These are phyloP conservation scores for Aureobasidium sp. DNA, from an alignment of 2,329 filamentous ascomycete species.

Conservation along the genomic window DNA sequence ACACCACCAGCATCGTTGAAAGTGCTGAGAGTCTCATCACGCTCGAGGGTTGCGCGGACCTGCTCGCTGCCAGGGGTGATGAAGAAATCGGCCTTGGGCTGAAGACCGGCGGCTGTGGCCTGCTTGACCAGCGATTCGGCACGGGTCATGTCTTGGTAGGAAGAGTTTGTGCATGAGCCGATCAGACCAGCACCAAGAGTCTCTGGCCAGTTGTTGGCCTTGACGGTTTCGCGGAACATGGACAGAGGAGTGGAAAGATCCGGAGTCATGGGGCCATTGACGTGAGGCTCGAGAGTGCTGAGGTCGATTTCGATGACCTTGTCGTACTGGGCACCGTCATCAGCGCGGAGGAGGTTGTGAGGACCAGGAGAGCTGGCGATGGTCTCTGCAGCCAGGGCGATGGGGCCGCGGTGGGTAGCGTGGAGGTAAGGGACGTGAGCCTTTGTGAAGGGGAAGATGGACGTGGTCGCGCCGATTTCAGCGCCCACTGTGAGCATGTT, in stretches of 20 bases:
- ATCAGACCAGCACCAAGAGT: constrained; percentile 89
- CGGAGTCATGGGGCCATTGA: constrained; percentile 95
- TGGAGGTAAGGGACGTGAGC: constrained; percentile 78
- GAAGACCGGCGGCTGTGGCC: constrained; percentile 77
- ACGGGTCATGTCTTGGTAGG: constrained; percentile 97
- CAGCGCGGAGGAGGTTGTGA: constrained; percentile 63
- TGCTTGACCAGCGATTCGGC: constrained; percentile 90
- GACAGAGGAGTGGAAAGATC: constrained; percentile 90
- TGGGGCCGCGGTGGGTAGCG: constrained; percentile 67
- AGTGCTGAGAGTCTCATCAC: constrained; percentile 76
- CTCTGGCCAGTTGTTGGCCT: constrained; percentile 80
- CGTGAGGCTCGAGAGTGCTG: constrained; percentile 81
- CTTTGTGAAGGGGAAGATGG: constrained; percentile 83
- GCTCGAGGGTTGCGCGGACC: constrained; percentile 85
- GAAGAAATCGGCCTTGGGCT: constrained; percentile 85
- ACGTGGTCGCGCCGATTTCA: constrained; percentile 92
- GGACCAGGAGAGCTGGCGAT: constrained; percentile 50
- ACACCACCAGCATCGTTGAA: constrained; percentile 81
- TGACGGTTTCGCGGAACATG: constrained; percentile 74
- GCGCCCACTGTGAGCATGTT: constrained; percentile 61
- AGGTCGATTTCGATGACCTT: constrained; percentile 85
- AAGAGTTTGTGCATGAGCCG: constrained; percentile 97
- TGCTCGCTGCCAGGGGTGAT: constrained; percentile 95
- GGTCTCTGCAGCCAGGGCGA: constrained; percentile 57
- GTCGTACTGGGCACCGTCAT: constrained; percentile 78